Conservation (phyloP, 192 early-diverging fungal species). For the Coemansia guatemalensis region DNA sequence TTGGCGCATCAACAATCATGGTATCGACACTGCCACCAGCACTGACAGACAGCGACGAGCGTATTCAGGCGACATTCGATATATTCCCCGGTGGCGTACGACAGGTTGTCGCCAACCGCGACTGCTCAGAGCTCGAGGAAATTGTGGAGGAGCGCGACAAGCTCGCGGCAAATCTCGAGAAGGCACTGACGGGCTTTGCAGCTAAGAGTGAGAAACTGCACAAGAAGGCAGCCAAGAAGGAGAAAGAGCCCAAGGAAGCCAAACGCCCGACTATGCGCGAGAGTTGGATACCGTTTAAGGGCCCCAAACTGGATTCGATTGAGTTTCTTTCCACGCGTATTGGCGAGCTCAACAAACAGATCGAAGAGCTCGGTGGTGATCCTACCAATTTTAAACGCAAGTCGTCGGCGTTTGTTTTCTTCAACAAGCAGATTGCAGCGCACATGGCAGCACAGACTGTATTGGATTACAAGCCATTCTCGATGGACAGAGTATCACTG, state of each 20-base stretch:
- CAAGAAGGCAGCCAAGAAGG: conserved; percentile 42
- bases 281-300: conserved; percentile 51
- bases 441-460: conserved; percentile 78
- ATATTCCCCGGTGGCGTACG: conserved; percentile 75
- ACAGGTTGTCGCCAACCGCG: conserved; percentile 67
- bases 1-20: conserved; percentile 70
- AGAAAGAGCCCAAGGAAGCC: conserved; percentile 21
- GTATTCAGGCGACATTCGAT: conserved; percentile 58
- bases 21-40: conserved; percentile 69
- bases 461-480: conserved; percentile 63
- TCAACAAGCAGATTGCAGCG: conserved; percentile 74
- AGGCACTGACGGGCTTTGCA: conserved; percentile 56
- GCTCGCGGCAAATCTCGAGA: conserved; percentile 57
- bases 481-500: conserved; percentile 67
- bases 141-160: conserved; percentile 59
- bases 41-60: conserved; percentile 55
- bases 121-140: conserved; percentile 59
- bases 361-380: conserved; percentile 49
- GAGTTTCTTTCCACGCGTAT: conserved; percentile 41
- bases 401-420: conserved; percentile 87
- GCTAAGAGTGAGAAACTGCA: conserved; percentile 50
- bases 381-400: conserved; percentile 44
- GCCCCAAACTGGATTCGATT: conserved; percentile 69
- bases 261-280: conserved; percentile 60
- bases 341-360: conserved; percentile 45